Evolutionary conservation across 352 stramenopile species (phyloP), one percentile per base, ranked within the genome.

Genomic region (Phytophthora cactorum): DNA sequence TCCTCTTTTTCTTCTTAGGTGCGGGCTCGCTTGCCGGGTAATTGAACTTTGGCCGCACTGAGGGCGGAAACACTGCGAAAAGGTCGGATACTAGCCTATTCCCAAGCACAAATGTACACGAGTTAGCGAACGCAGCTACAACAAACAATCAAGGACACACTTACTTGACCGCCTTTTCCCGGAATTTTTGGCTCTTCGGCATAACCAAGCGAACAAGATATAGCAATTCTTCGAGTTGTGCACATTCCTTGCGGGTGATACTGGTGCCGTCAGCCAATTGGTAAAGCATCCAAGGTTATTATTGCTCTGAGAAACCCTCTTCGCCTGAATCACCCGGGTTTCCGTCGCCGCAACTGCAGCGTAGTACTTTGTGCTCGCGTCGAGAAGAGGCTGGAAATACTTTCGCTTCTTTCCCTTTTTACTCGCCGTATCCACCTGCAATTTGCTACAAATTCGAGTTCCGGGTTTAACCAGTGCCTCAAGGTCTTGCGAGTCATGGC

Each of bases 331-430:
- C 5, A 14, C 43, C 27, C 3, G 2, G 12, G 4, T 7, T 36
- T 61, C 31, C 7, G 29, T 46, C 25, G 14, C 32, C 0, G 15
- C 32, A 28, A 31, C 36, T 43, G 52, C 46, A 32, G 52, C 59
- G 25, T 58, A 61, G 52, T 44, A 60, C 17, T 39, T 60, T 17
- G 29, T 65, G 11, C 22, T 50, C 11, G 52, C 27, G n/a, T 65
- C 47, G 12, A 73, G 51, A 17, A 73, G 41, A 17, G 59, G 58
- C 5, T 49, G 47, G 29, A 69, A 65, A 17, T 65, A 69, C 5
- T 25, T 53, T 25, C 39, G 9, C 36, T 39, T 49, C 47, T 45
- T 68, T 39, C 62, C n/a, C 5, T 28, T 11, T 5, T 4, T 11
- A 11, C 6, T 52, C 4, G 57, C 54, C 28, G 12, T 27, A 49